phyloP scores from a whole-genome alignment of 1,139 yeast genomes.

The Tardiomyces digboiensis region DNA sequence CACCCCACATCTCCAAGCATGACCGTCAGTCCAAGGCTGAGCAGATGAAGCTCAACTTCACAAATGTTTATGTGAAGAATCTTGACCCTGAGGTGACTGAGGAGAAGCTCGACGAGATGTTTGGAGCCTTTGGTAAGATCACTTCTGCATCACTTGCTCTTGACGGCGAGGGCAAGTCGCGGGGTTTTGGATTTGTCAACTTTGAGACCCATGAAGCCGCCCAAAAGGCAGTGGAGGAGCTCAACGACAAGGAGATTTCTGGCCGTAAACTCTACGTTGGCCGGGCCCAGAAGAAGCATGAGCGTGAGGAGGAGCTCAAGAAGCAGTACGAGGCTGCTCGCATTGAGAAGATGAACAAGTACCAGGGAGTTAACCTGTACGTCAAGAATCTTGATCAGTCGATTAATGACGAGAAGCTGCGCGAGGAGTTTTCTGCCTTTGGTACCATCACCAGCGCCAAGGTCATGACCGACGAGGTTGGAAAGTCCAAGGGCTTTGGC shows the following conservation, averaged over 20 bases:
- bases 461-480: conserved; percentile 92
- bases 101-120: conserved; percentile 58
- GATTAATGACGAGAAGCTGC: conserved; percentile 83
- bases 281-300: conserved; percentile 99
- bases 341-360: conserved; percentile 86
- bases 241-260: conserved; percentile 78
- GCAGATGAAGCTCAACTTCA: conserved; percentile 87
- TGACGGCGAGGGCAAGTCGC: conserved; percentile 83
- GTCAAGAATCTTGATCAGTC: conserved; percentile 94
- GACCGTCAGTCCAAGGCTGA: conserved; percentile 95
- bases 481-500: conserved; percentile 97
- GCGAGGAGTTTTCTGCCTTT: conserved; percentile 87
- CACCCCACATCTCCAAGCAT: conserved; percentile 85
- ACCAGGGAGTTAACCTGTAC: conserved; percentile 96
- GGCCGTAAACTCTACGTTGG: conserved; percentile 81
- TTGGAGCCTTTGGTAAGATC: conserved; percentile 66
- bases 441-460: conserved; percentile 96
- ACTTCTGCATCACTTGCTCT: conserved; percentile 79
- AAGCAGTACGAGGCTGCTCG: conserved; percentile 91
- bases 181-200: conserved; percentile 96
- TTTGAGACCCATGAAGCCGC: conserved; percentile 84
- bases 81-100: conserved; percentile 66
- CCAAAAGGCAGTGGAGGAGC: conserved; percentile 81
- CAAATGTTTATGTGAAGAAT: conserved; percentile 94
- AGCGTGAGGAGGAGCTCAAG: conserved; percentile 94